Percentiles rank a stretch among this genome's conserved stretches.
These are phyloP conservation scores for Cicer judaicum DNA, from an alignment of 306 rosid genomes.

Conservation along the genomic window DNA sequence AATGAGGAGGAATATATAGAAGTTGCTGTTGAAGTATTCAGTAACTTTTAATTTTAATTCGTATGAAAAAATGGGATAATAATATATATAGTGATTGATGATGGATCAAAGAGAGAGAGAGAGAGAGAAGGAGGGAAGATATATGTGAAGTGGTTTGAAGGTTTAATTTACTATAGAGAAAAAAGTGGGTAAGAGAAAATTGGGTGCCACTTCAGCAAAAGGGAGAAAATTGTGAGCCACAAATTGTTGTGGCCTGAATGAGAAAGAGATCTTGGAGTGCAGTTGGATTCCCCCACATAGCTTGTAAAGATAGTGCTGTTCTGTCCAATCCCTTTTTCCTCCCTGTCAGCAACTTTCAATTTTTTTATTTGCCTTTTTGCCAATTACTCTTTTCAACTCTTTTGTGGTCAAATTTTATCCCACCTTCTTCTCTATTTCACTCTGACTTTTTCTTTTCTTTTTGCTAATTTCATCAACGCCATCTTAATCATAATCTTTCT, in stretches of 20 bases:
- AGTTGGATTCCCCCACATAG: slow-evolving; percentile 76
- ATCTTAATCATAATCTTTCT: neutral
- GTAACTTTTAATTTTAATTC: neutral
- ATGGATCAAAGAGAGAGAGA: slow-evolving; percentile 9
- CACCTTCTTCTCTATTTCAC: slow-evolving; percentile 17
- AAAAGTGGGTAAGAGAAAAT: slow-evolving; percentile 25
- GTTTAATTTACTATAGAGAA: slow-evolving; percentile 17
- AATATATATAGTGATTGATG: slow-evolving; percentile 20
- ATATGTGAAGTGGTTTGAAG: slow-evolving; percentile 39
- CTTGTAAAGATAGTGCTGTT: slow-evolving; percentile 65
- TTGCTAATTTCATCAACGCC: neutral
- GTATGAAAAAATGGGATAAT: slow-evolving; percentile 32
- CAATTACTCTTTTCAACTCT: slow-evolving; percentile 19
- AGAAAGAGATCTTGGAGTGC: slow-evolving; percentile 65
- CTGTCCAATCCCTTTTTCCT: slow-evolving; percentile 50
- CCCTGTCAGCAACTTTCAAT: slow-evolving; percentile 58
- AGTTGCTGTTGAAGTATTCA: slow-evolving; percentile 27
- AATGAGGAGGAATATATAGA: slow-evolving; percentile 15
- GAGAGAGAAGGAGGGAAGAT: neutral
- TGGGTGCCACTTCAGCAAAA: slow-evolving; percentile 62
- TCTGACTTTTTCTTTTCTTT: neutral
- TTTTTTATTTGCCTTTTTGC: slow-evolving; percentile 32
- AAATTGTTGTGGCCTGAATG: slow-evolving; percentile 67
- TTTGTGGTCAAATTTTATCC: slow-evolving; percentile 35
- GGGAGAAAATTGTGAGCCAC: slow-evolving; percentile 71